phyloP scores from a whole-genome alignment of 2,329 filamentous ascomycete genomes.

The Aspergillus sp. region DNA sequence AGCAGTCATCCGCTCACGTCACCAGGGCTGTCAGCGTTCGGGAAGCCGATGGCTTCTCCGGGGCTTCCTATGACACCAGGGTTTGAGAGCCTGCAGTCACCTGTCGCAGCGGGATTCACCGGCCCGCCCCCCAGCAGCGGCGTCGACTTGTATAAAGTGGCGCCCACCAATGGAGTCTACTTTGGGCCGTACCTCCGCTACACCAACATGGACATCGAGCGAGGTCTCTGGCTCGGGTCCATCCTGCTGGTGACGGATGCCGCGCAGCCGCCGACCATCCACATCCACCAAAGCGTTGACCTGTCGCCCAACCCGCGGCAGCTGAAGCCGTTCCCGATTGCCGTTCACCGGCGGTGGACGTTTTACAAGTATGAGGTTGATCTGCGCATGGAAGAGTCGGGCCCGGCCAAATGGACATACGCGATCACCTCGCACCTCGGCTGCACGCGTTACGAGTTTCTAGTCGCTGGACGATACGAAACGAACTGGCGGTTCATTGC shows the following conservation, averaged over 20 bases:
- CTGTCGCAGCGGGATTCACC: slow-evolving; percentile 74
- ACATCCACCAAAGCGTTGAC: slow-evolving; percentile 86
- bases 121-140: slow-evolving; percentile 86
- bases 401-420: slow-evolving; percentile 88
- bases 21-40: slow-evolving; percentile 58
- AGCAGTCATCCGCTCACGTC: slow-evolving; percentile 67
- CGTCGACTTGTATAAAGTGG: slow-evolving; percentile 90
- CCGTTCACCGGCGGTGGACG: slow-evolving; percentile 86
- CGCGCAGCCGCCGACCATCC: slow-evolving; percentile 90
- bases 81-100: slow-evolving; percentile 80
- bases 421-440: slow-evolving; percentile 95
- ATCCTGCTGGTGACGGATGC: slow-evolving; percentile 91
- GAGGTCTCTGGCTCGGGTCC: slow-evolving; percentile 85
- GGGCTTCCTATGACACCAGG: slow-evolving; percentile 78
- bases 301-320: slow-evolving; percentile 90
- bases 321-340: slow-evolving; percentile 76
- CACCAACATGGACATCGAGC: slow-evolving; percentile 94
- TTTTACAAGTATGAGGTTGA: slow-evolving; percentile 96
- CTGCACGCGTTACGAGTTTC: slow-evolving; percentile 96
- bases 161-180: slow-evolving; percentile 93
- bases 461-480: slow-evolving; percentile 86
- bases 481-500: slow-evolving; percentile 94
- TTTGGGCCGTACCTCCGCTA: slow-evolving; percentile 96
- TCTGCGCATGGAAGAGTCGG: slow-evolving; percentile 78
- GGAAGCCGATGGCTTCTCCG: slow-evolving; percentile 67